phyloP scores from a whole-genome alignment of 2,329 filamentous ascomycete genomes.

The Colletotrichum orbiculare region DNA sequence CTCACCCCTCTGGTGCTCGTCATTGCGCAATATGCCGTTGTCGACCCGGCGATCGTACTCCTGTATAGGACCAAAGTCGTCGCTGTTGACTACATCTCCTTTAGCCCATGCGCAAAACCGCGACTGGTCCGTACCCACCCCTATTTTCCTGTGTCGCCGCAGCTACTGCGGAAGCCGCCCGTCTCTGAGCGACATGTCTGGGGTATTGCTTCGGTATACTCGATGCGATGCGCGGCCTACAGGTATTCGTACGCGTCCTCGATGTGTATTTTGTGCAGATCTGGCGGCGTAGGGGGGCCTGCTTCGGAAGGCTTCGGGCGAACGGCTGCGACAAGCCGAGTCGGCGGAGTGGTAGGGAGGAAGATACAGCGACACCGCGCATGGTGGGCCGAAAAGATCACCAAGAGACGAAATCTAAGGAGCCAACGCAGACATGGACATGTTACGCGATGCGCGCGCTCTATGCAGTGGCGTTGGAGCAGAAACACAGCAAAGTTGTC shows the following conservation, averaged over 20 bases:
- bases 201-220: not conserved
- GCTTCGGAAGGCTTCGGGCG: slow-evolving; percentile 21
- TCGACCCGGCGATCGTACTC: slow-evolving; percentile 90
- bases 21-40: slow-evolving; percentile 80
- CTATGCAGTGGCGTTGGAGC: slow-evolving; percentile 4
- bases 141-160: slow-evolving; percentile 25
- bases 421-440: slow-evolving; percentile 18
- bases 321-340: slow-evolving; percentile 14
- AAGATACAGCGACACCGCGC: slow-evolving; percentile 19
- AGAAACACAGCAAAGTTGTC: slow-evolving; percentile 5
- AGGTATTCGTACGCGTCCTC: not conserved
- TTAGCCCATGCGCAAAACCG: slow-evolving; percentile 13
- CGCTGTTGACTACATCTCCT: slow-evolving; percentile 31
- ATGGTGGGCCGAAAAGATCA: slow-evolving; percentile 17
- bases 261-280: slow-evolving; percentile 19
- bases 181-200: slow-evolving; percentile 15
- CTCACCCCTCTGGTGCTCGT: slow-evolving; percentile 89
- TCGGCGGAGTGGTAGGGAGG: slow-evolving; percentile 25
- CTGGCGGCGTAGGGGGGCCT: slow-evolving; percentile 5
- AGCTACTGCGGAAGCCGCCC: slow-evolving; percentile 33
- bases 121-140: slow-evolving; percentile 7
- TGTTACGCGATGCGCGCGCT: slow-evolving; percentile 31
- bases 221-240: not conserved
- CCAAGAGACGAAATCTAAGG: slow-evolving; percentile 17
- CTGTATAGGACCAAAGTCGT: slow-evolving; percentile 76